Conservation (phyloP, 139 green algal genomes). For the Yamagishiella unicocca region DNA sequence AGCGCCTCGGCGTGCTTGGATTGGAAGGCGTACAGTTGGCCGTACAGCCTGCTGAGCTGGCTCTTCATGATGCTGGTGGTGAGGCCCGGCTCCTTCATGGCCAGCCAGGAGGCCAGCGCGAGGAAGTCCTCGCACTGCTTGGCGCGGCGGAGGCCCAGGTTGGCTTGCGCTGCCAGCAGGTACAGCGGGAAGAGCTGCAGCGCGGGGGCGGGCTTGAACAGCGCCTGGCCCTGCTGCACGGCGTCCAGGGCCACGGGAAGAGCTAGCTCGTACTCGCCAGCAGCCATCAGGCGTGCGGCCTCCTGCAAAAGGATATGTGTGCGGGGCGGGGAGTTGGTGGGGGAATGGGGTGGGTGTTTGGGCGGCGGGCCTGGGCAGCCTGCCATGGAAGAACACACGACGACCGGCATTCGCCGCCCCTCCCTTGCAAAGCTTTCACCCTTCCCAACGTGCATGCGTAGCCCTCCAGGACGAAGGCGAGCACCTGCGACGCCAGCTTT, state of each 20-base stretch:
- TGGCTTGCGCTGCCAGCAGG: conserved; percentile 83
- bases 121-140: conserved; percentile 87
- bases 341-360: not conserved
- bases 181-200: conserved; percentile 89
- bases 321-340: not conserved
- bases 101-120: conserved; percentile 81
- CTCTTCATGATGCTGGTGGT: conserved; percentile 83
- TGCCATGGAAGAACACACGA: no score
- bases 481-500: conserved; percentile 80
- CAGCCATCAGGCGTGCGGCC: conserved; percentile 81
- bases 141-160: conserved; percentile 77
- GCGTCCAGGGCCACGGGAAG: conserved; percentile 84
- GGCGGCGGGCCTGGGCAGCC: no score
- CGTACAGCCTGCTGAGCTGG: conserved; percentile 84
- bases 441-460: not conserved
- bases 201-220: conserved; percentile 83
- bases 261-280: conserved; percentile 81
- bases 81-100: conserved; percentile 78
- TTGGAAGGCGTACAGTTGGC: conserved; percentile 84
- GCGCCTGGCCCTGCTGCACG: conserved; percentile 80
- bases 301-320: conserved; percentile 70
- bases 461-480: not conserved
- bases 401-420: no score
- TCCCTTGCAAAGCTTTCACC: no score
- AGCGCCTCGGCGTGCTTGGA: conserved; percentile 68